Percentiles rank a stretch among this genome's conserved stretches.
These are phyloP conservation scores for Rosa rugosa DNA, from an alignment of 306 rosid genomes.

Conservation along the genomic window DNA sequence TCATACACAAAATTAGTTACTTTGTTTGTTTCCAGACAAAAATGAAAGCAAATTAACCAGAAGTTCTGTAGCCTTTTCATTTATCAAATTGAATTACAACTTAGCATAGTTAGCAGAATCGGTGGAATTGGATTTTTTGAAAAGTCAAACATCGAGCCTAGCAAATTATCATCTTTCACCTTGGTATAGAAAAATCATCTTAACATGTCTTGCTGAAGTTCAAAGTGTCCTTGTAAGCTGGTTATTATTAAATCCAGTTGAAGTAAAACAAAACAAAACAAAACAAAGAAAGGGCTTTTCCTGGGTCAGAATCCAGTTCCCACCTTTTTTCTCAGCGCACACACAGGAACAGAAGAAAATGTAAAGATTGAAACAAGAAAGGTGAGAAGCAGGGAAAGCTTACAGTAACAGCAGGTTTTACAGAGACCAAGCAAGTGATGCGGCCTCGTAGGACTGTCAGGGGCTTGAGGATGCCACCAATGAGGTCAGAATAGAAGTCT, in stretches of 20 bases:
- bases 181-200: background rate
- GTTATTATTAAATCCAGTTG: background rate
- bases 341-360: background rate
- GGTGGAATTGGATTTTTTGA: background rate
- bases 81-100: background rate
- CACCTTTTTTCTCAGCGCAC: conserved; percentile 9
- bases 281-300: no score
- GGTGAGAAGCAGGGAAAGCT: background rate
- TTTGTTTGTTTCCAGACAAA: background rate
- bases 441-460: conserved; percentile 32
- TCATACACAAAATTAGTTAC: conserved; percentile 6
- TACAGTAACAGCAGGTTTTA: conserved; percentile 35
- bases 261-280: background rate
- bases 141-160: background rate
- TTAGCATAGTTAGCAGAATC: background rate
- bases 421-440: conserved; percentile 38
- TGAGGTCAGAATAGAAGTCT: conserved; percentile 32
- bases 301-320: background rate
- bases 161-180: background rate
- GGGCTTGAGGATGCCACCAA: conserved; percentile 27
- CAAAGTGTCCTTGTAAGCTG: background rate
- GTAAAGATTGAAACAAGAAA: background rate
- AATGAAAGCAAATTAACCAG: background rate
- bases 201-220: background rate
- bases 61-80: background rate